A percentile compares a stretch with the other conserved stretches of the same genome.
Evolutionary conservation across 2,329 filamentous ascomycete species (phyloP).

Genomic region (Fusarium sp.): DNA sequence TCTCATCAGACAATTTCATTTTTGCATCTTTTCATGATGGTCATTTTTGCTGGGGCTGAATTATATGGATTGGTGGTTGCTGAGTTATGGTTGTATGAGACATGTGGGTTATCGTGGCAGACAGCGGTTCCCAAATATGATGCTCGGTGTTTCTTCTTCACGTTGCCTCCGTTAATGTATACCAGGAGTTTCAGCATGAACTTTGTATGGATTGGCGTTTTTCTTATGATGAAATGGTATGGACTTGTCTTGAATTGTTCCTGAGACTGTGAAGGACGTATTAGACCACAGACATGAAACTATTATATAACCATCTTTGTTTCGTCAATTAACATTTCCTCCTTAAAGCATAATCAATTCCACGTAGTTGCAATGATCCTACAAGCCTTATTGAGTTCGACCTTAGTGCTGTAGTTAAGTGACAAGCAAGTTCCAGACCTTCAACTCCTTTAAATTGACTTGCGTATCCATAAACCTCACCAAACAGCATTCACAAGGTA

Average conservation of each 20-base stretch:
- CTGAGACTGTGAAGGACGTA: constrained; percentile 8
- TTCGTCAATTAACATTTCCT: too few relatives aligned
- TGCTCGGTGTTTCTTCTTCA: not conserved
- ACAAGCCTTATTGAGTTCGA: too few relatives aligned
- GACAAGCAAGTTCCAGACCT: too few relatives aligned
- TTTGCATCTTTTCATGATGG: constrained; percentile 21
- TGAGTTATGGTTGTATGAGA: not conserved
- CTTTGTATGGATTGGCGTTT: constrained; percentile 11
- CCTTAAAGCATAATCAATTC: too few relatives aligned
- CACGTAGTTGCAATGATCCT: too few relatives aligned
- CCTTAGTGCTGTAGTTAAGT: too few relatives aligned
- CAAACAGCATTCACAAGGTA: too few relatives aligned
- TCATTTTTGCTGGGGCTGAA: constrained; percentile 15
- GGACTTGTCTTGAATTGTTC: not conserved
- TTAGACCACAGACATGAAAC: constrained; percentile 11
- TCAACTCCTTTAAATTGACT: too few relatives aligned
- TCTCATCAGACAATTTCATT: constrained; percentile 42
- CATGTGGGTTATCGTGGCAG: not conserved
- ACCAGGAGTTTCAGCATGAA: constrained; percentile 32
- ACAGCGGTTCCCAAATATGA: not conserved
- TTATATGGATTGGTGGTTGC: not conserved
- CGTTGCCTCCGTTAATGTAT: constrained; percentile 11
- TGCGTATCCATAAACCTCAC: too few relatives aligned
- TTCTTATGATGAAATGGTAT: constrained; percentile 18
- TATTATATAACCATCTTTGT: not conserved